These are phyloP conservation scores for Saxophila tyrrhenica DNA, from an alignment of 495 filamentous ascomycete genomes.

Conservation along the genomic window DNA sequence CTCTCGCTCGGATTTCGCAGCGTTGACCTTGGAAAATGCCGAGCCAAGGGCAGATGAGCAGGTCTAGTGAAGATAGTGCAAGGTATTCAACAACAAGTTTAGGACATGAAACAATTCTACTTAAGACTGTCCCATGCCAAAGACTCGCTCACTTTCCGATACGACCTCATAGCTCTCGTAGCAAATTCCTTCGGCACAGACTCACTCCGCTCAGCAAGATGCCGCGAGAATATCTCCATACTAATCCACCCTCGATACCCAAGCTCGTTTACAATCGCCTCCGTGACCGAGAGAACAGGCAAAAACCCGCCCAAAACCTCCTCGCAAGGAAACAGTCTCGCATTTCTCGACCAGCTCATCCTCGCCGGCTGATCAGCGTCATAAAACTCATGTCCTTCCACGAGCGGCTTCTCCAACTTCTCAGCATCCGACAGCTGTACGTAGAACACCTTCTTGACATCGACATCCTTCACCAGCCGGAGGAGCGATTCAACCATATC, in stretches of 20 bases:
- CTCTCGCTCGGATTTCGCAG: not conserved
- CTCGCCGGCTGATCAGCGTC: constrained; percentile 48
- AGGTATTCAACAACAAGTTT: too few relatives aligned
- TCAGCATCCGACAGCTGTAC: constrained; percentile 73
- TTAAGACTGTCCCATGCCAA: not conserved
- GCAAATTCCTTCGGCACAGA: not conserved
- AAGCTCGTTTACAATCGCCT: constrained; percentile 49
- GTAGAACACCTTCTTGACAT: constrained; percentile 62
- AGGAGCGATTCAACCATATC: constrained; percentile 47
- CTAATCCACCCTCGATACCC: constrained; percentile 70
- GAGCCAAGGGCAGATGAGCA: too few relatives aligned
- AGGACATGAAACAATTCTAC: too few relatives aligned
- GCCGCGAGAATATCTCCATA: constrained; percentile 58
- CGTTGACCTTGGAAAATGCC: too few relatives aligned
- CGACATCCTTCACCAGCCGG: constrained; percentile 44
- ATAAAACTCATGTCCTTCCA: constrained; percentile 53
- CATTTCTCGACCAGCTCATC: constrained; percentile 78
- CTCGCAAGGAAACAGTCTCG: constrained; percentile 65
- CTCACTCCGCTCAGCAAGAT: not conserved
- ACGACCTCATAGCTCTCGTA: not conserved
- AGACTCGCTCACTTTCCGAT: not conserved
- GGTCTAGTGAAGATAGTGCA: too few relatives aligned
- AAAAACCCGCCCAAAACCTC: constrained; percentile 59
- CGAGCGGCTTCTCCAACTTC: constrained; percentile 45
- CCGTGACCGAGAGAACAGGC: constrained; percentile 51